Evolutionary conservation across 139 green algal genomes (phyloP), one percentile per base, ranked within the genome.

Genomic region (Edaphochlamys debaryana): DNA sequence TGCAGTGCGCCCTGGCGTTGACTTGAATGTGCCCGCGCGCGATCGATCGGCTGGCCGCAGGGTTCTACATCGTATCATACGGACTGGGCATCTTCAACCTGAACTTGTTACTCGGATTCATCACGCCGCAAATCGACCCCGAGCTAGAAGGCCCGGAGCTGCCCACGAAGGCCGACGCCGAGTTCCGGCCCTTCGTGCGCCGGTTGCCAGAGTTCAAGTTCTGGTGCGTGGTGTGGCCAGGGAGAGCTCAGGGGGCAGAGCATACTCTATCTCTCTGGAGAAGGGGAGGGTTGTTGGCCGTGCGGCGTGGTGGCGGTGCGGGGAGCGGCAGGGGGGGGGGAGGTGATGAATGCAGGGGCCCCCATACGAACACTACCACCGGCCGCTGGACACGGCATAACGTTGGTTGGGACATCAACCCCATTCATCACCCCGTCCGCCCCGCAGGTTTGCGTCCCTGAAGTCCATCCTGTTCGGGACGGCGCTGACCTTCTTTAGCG

Each of bases 201-300:
- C 81, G 94, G 34, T 85, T 99, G n/a, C 97, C 97, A 69, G 97
- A 99, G 87, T 99, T 99, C 89, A 99, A 99, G 90, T 98, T 98
- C 88, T 99, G 97, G 98, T 98, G 79, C 30, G 90, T 38, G 23
- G 45, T n/a, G n/a, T n/a, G n/a, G n/a, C 7, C 6, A 7, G 30
- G n/a, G 22, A 70, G 48, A 34, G 17, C 29, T 29, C 17, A n/a
- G 56, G 19, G n/a, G 41, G 17, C 29, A 62, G 17, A 40, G n/a
- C n/a, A n/a, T n/a, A n/a, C n/a, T n/a, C n/a, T n/a, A n/a, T n/a
- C n/a, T n/a, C n/a, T n/a, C n/a, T n/a, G n/a, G n/a, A n/a, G n/a
- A n/a, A n/a, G n/a, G n/a, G n/a, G n/a, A n/a, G n/a, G n/a, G n/a
- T n/a, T n/a, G n/a, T n/a, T n/a, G n/a, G n/a, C n/a, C n/a, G n/a